Conservation (phyloP, 1,139 yeast genomes). For the Yamadazyma atlantica region DNA sequence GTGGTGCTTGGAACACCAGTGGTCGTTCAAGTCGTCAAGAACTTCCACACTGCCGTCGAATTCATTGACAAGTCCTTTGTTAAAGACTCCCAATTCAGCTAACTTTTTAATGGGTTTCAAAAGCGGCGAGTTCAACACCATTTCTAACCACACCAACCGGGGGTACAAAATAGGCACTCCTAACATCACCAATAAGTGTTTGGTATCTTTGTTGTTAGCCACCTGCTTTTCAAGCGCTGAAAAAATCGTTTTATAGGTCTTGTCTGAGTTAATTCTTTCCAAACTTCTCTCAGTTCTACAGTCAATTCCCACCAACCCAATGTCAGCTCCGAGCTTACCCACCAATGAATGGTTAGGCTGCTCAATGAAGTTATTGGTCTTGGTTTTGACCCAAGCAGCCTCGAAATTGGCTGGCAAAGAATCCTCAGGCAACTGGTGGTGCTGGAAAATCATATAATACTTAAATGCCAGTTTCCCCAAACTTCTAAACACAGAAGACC, state of each 20-base stretch:
- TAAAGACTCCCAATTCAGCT: slow-evolving; percentile 67
- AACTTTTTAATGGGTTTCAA: slow-evolving; percentile 66
- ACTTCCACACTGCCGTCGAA: slow-evolving; percentile 91
- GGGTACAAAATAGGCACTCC: slow-evolving; percentile 97
- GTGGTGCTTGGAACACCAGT: slow-evolving; percentile 91
- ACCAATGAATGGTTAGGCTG: slow-evolving; percentile 69
- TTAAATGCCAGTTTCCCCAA: slow-evolving; percentile 79
- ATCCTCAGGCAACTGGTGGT: slow-evolving; percentile 60
- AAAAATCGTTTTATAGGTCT: slow-evolving; percentile 63
- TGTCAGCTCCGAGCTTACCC: slow-evolving; percentile 69
- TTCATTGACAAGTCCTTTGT: slow-evolving; percentile 75
- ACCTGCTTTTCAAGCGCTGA: slow-evolving; percentile 58
- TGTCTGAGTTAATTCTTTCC: slow-evolving; percentile 52
- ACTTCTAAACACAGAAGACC: slow-evolving; percentile 60
- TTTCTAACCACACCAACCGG: slow-evolving; percentile 85
- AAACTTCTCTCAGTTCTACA: slow-evolving; percentile 88
- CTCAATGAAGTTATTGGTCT: slow-evolving; percentile 61
- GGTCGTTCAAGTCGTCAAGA: slow-evolving; percentile 90
- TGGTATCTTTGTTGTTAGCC: slow-evolving; percentile 47
- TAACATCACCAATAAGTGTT: slow-evolving; percentile 77
- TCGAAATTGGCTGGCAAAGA: slow-evolving; percentile 35
- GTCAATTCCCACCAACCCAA: slow-evolving; percentile 77
- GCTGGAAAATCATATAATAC: slow-evolving; percentile 90
- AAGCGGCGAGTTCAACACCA: slow-evolving; percentile 59
- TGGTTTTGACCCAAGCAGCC: slow-evolving; percentile 51